A percentile compares a stretch with the other conserved stretches of the same genome.
These are phyloP conservation scores for Microbotryum saponariae DNA, from an alignment of 1,284 basidiomycete genomes.

Conservation along the genomic window DNA sequence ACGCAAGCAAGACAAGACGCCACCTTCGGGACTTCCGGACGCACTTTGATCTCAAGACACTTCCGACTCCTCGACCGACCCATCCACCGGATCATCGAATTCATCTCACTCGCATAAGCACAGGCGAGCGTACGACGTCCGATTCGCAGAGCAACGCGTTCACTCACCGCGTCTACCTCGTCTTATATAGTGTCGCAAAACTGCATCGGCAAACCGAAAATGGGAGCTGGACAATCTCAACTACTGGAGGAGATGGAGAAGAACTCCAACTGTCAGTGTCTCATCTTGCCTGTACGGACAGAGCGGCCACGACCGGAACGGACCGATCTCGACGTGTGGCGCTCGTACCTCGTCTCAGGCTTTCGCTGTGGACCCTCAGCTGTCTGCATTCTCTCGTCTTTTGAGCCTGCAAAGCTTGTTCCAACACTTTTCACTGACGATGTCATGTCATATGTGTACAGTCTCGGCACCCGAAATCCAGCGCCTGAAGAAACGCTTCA, in stretches of 20 bases:
- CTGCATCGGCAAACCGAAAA: slow-evolving; percentile 15
- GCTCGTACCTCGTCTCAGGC: slow-evolving; percentile 33
- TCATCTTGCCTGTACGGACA: background rate
- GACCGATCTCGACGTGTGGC: slow-evolving; percentile 20
- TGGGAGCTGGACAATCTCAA: slow-evolving; percentile 62
- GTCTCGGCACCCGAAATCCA: slow-evolving; percentile 88
- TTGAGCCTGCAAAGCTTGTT: background rate
- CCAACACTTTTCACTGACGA: background rate
- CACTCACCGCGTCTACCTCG: too few species aligned
- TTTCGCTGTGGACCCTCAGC: background rate
- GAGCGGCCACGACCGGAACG: background rate
- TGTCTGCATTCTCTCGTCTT: too few species aligned
- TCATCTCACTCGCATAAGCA: too few species aligned
- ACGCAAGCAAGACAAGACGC: too few species aligned
- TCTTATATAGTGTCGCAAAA: too few species aligned
- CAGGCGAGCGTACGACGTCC: too few species aligned
- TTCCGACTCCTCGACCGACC: too few species aligned
- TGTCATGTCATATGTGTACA: slow-evolving; percentile 39
- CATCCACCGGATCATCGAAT: too few species aligned
- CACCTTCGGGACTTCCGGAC: too few species aligned
- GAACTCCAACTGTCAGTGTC: slow-evolving; percentile 72
- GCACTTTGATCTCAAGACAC: too few species aligned
- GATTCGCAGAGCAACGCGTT: too few species aligned
- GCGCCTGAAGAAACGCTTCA: slow-evolving; percentile 94
- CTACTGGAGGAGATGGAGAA: slow-evolving; percentile 91